Percentiles rank a stretch among this genome's conserved stretches.
These are phyloP conservation scores for thale cress (Arabidopsis thaliana) DNA, from an alignment of 345 rosid genomes.

Conservation along the genomic window TAIR10.1 NC_003070.9:7471001-7471500, in stretches of 20 bases:
- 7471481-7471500: too few relatives aligned
- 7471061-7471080: not conserved
- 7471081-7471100: constrained; percentile 1
- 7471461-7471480: too few relatives aligned
- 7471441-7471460: too few relatives aligned
- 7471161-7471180: constrained; percentile 38
- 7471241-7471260: constrained; percentile 25
- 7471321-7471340: constrained; percentile 6
- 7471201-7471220: constrained; percentile 19
- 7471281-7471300: not conserved
- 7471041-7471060: not conserved
- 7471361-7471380: constrained; percentile 27
- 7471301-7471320: constrained; percentile 1
- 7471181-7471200: constrained; percentile 10
- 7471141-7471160: constrained; percentile 40
- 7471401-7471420: too few relatives aligned
- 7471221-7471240: constrained; percentile 34
- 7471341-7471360: constrained; percentile 18
- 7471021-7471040: not conserved
- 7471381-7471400: constrained; percentile 18
- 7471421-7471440: too few relatives aligned
- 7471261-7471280: not conserved
- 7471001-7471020: constrained; percentile 11
- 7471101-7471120: constrained; percentile 23
- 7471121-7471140: constrained; percentile 24